Base-by-base conservation (phyloP, 495 filamentous ascomycete genomes). In the Tuber calosporum region DNA sequence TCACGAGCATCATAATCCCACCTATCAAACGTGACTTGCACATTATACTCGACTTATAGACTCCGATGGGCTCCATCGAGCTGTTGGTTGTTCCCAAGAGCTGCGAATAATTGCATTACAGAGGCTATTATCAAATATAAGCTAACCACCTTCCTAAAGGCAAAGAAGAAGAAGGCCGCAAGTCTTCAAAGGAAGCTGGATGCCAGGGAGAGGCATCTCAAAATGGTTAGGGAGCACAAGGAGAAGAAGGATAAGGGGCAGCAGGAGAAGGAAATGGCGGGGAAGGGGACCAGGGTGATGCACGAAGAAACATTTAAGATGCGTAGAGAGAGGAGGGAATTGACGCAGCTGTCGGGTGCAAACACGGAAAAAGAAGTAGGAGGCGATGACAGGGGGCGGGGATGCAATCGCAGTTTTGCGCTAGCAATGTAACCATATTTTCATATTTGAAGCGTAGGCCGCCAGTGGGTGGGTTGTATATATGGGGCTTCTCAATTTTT, bases 1-100 rank as follows among this genome's bases (percentile, higher is more conserved):
- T 96, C 7, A 94, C 94, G 22, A 91, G 93, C 67, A 84, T 88
- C 66, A 84, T 98, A 72, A 87, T 92, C 15, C 87, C 91, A 4
- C 92, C 94, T 19, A 83, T 97, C 72, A 98, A 98, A 84, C 88
- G 91, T 22, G 87, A 87, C 40, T 91, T 91, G 3, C 93, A 97
- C 81, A 89, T 97, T 76, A 91, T 90, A 66, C 84, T 97, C 17
- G 94, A 98, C 81, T 74, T 97, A 5, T 97, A 94, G 85, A 97
- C 94, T 0, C 92, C 93, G 0, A 84, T 86, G 2, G 94, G 90
- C 40, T 88, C 86, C n/a, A n/a, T n/a, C n/a, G n/a, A n/a, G n/a
- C n/a, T n/a, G n/a, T n/a, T n/a, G n/a, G n/a, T 90, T 0, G 89
- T n/a, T n/a, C n/a, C n/a, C n/a, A n/a, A n/a, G n/a, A n/a, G n/a